A percentile compares a stretch with the other conserved stretches of the same genome.
These are phyloP conservation scores for Talaromyces trachyspermus DNA, from an alignment of 495 filamentous ascomycete genomes.

Conservation along the genomic window DNA sequence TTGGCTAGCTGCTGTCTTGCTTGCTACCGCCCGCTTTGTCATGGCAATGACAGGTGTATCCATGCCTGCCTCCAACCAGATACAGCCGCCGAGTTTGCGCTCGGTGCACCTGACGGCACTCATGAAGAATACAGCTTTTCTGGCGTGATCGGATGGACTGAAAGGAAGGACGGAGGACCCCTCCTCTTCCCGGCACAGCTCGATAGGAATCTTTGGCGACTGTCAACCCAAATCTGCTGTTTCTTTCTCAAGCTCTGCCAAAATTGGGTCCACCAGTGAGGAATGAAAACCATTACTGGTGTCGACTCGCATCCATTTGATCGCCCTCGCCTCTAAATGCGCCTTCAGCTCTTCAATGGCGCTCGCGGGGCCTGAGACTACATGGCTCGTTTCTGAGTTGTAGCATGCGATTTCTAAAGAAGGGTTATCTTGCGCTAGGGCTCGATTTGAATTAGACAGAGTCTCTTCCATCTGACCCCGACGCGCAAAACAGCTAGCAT, in stretches of 20 bases:
- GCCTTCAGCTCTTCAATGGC: too few relatives aligned
- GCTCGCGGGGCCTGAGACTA: too few relatives aligned
- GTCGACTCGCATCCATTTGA: slow-evolving; percentile 30
- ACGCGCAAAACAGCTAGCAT: slow-evolving; percentile 38
- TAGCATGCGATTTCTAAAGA: slow-evolving; percentile 46
- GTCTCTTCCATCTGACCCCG: too few relatives aligned
- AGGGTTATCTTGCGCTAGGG: too few relatives aligned
- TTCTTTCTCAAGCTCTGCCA: slow-evolving; percentile 16
- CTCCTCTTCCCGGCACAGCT: slow-evolving; percentile 28
- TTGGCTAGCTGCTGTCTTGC: neutral
- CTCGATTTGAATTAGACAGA: too few relatives aligned
- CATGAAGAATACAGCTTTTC: slow-evolving; percentile 43
- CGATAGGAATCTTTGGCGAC: slow-evolving; percentile 19
- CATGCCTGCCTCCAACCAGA: slow-evolving; percentile 49
- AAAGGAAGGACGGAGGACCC: slow-evolving; percentile 26
- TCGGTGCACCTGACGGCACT: slow-evolving; percentile 38
- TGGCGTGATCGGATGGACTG: slow-evolving; percentile 37
- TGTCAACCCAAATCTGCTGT: slow-evolving; percentile 19
- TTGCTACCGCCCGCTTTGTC: slow-evolving; percentile 24
- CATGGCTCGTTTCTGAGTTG: slow-evolving; percentile 40
- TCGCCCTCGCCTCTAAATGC: too few relatives aligned
- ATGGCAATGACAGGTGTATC: slow-evolving; percentile 38
- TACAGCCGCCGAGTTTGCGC: slow-evolving; percentile 19
- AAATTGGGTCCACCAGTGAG: slow-evolving; percentile 30
- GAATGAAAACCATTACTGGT: slow-evolving; percentile 45